Base-by-base conservation (phyloP, 257 asterid genomes). In the Solanum sitiens region DNA sequence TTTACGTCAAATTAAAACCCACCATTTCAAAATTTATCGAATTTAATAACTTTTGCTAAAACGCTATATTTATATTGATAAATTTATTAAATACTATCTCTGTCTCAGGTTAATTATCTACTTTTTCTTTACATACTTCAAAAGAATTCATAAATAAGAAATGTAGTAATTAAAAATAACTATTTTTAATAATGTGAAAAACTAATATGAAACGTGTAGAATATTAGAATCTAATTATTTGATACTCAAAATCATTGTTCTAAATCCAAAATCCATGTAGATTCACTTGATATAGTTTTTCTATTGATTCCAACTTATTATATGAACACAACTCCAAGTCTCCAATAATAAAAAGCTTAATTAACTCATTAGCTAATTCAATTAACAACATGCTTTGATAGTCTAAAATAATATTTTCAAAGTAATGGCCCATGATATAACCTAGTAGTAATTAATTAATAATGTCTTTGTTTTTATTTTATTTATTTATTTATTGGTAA, bases 1-100 rank as follows among this genome's bases (percentile, higher is more conserved):
- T 40, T 0, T 32, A 50, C 20, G 68, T 82, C 8, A 82, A 50
- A 47, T 82, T 82, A 3, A 13, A 44, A 33, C 56, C 56, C 56
- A 14, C 20, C 20, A 47, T 47, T 47, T 18, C 6, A 47, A 47
- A 47, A 47, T 13, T 47, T 47, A 0, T 68, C 0, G 0, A 68
- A 68, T 7, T 12, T 1, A 67, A 13, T 68, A 30, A 7, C 0
- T 68, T 68, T 68, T 14, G 0, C 2, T 67, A 0, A 27, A 1
- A 13, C 2, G 0, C 0, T 13, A 67, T 67, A 13, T 12, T 67
- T 11, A 1, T 25, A 3, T 25, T 6, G 37, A 68, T 2, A 68
- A 13, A 68, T 68, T 27, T 40, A 70, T 32, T 30, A 70, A 15
- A 70, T 15, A 15, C 0, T 18, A 53, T 18, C 10, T 53, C 11